Base-by-base conservation (phyloP, 2,329 filamentous ascomycete genomes). In the Rhytidhysteron rufulum region DNA sequence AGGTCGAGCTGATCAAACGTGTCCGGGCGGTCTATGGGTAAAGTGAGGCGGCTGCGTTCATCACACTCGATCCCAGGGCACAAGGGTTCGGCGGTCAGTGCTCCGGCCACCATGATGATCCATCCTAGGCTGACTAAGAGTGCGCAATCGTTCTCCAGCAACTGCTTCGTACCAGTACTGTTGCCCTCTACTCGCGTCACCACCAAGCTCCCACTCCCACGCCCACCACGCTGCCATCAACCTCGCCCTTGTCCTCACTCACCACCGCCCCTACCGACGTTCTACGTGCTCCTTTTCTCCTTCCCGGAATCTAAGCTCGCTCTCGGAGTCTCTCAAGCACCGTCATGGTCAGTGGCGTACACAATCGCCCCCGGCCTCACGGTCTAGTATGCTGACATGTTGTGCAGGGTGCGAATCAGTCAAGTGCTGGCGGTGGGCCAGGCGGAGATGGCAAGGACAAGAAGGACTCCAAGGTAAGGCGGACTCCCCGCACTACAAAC, bases 391-490 rank as follows among this genome's bases (percentile, higher is more conserved):
- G 47, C 55, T 66, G 45, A 66, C 37, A 18, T 19, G 24, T 33
- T 46, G 21, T 38, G 52, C 37, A 89, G 86, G 86, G 86, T 77
- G 85, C 88, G 71, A 83, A 85, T 55, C 85, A 94, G 68, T 95
- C 90, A 66, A 88, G 87, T 63, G 85, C 94, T 73, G 88, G 87
- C 58, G 77, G 78, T 49, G 83, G 82, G 41, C 80, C 74, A 45
- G 82, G 80, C 47, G 80, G 82, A 45, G 88, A 91, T 63, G 85
- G 85, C 51, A 85, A 85, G 73, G 90, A 94, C 62, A 95, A 97
- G 79, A 97, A 97, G 81, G 91, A 71, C 39, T 54, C 56, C 44
- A 75, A 75, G 66, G 68, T 70, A 54, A 17, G 54, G 45, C 16
- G 18, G 34, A 37, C 33, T 31, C 15, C 21, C 10, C n/a, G 34